Conservation (phyloP, 306 rosid species). For the Senna tora region DNA sequence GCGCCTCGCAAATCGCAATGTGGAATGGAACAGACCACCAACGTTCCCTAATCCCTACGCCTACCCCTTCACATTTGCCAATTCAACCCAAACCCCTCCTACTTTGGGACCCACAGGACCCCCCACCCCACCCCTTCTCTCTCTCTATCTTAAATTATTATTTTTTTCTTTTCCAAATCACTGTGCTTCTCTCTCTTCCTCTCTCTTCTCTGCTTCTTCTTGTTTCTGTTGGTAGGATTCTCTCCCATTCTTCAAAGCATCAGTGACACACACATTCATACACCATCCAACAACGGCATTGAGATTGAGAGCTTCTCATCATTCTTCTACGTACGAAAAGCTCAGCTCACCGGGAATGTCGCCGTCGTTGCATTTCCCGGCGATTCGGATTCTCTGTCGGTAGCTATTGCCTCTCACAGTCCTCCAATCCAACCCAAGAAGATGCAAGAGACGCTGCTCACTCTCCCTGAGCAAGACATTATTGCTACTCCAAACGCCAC, state of each 20-base stretch:
- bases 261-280: neutral
- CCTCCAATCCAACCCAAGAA: too few species aligned
- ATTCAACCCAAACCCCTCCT: neutral
- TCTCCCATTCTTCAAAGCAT: conserved; percentile 22
- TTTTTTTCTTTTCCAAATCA: neutral
- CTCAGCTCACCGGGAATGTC: neutral
- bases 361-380: conserved; percentile 27
- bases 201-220: neutral
- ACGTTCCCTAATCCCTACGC: neutral
- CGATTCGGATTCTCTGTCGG: neutral
- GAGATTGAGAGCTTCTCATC: too few species aligned
- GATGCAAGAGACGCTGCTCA: conserved; percentile 57
- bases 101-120: neutral
- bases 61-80: neutral
- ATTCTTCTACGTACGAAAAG: too few species aligned
- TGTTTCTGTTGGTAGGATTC: conserved; percentile 8
- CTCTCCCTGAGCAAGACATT: conserved; percentile 37
- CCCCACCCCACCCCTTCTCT: neutral
- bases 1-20: conserved; percentile 1
- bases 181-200: neutral
- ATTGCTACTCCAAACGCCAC: neutral
- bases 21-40: conserved; percentile 5
- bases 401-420: too few species aligned
- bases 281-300: too few species aligned
- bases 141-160: neutral